A percentile compares a stretch with the other conserved stretches of the same genome.
Conservation (phyloP, 805 yeast species). For the Starmerella sp. region DNA sequence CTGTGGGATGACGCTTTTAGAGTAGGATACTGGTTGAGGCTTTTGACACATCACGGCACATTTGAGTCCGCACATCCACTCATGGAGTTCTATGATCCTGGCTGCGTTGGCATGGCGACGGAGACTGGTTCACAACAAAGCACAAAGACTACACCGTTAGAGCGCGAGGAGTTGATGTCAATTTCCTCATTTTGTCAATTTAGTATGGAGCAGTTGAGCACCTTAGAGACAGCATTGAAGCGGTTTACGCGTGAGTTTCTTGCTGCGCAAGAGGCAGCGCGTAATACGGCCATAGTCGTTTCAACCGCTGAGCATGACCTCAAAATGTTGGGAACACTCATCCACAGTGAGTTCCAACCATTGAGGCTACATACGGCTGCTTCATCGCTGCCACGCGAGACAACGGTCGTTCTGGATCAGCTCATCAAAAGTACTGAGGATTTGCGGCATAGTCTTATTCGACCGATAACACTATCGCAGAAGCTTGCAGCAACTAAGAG, state of each 20-base stretch:
- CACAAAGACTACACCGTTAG: not conserved
- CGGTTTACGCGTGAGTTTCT: not conserved
- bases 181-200: conserved; percentile 14
- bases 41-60: not conserved
- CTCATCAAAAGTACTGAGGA: conserved; percentile 3
- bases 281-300: not conserved
- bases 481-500: conserved; percentile 23
- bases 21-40: not conserved
- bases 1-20: conserved; percentile 1
- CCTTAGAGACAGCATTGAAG: conserved; percentile 13
- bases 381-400: not conserved
- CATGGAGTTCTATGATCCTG: not conserved
- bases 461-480: conserved; percentile 24
- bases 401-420: not conserved
- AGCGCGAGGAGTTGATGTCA: conserved; percentile 5
- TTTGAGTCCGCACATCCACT: not conserved
- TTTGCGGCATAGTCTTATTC: conserved; percentile 23
- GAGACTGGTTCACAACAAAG: not conserved
- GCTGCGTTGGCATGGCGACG: not conserved
- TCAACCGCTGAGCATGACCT: not conserved
- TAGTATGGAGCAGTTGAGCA: conserved; percentile 11
- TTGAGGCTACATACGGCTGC: not conserved
- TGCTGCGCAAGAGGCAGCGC: not conserved
- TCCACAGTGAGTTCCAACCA: not conserved
- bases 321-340: not conserved